Conservation (phyloP, 805 yeast species). For the Schwanniomyces pseudopolymorphus region DNA sequence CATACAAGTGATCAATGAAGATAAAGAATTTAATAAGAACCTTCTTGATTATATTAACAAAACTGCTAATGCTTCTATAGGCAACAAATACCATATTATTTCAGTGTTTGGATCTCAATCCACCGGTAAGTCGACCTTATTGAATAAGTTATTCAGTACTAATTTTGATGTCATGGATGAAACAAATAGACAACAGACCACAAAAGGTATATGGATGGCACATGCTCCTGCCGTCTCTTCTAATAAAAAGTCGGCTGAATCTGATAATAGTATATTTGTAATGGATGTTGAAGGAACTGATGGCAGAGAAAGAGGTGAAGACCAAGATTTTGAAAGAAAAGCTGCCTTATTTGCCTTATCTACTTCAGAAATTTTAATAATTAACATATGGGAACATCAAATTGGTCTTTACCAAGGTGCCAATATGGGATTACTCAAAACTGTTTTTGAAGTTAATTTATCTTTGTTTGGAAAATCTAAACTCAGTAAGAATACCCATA, state of each 20-base stretch:
- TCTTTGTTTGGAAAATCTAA: conserved; percentile 71
- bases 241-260: conserved; percentile 5
- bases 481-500: conserved; percentile 40
- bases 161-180: conserved; percentile 93
- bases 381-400: conserved; percentile 96
- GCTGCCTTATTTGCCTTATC: conserved; percentile 94
- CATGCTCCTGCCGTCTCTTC: conserved; percentile 32
- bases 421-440: conserved; percentile 90
- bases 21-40: conserved; percentile 49
- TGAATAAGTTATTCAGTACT: conserved; percentile 84
- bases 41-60: conserved; percentile 35
- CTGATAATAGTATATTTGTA: conserved; percentile 55
- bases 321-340: conserved; percentile 96
- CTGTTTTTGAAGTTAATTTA: conserved; percentile 94
- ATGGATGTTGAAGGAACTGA: conserved; percentile 99
- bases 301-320: conserved; percentile 97
- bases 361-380: conserved; percentile 85
- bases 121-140: conserved; percentile 91
- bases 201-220: conserved; percentile 49
- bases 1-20: conserved; percentile 63
- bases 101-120: conserved; percentile 97
- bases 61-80: conserved; percentile 39
- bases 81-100: conserved; percentile 80
- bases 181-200: conserved; percentile 78
- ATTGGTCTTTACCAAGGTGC: conserved; percentile 98